These are phyloP conservation scores for Amanita fuliginea DNA, from an alignment of 768 basidiomycete species.

Conservation along the genomic window DNA sequence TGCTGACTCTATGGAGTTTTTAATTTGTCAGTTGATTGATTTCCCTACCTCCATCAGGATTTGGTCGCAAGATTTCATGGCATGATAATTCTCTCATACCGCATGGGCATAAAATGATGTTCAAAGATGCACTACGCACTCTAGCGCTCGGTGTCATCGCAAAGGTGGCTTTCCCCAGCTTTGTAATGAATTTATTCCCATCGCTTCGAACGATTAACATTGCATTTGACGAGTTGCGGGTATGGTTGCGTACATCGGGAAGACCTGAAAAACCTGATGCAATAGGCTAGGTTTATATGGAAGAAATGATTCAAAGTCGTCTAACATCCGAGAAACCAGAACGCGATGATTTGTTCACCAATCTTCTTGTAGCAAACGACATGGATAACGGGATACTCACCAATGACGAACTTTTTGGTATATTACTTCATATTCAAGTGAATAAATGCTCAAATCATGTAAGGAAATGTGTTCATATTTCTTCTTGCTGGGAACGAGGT, in stretches of 20 bases:
- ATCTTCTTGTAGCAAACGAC: constrained; percentile 38
- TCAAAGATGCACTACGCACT: constrained; percentile 36
- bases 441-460: not conserved
- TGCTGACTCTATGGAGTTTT: not conserved
- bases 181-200: constrained; percentile 25
- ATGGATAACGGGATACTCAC: constrained; percentile 22
- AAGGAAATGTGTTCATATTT: constrained; percentile 38
- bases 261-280: not conserved
- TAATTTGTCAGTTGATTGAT: not conserved
- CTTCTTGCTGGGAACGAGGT: constrained; percentile 57
- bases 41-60: constrained; percentile 21
- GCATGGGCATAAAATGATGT: constrained; percentile 33
- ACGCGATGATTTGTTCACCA: constrained; percentile 41
- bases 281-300: constrained; percentile 25
- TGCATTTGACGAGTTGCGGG: constrained; percentile 34
- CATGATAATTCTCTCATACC: constrained; percentile 26
- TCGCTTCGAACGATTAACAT: constrained; percentile 18
- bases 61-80: constrained; percentile 42
- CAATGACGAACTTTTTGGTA: constrained; percentile 33
- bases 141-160: constrained; percentile 26
- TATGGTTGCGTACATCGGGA: constrained; percentile 10
- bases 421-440: not conserved
- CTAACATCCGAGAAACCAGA: constrained; percentile 23
- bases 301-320: constrained; percentile 41
- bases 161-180: constrained; percentile 27